A percentile compares a stretch with the other conserved stretches of the same genome.
These are phyloP conservation scores for Pyrenopolyporus hunteri DNA, from an alignment of 495 filamentous ascomycete species.

Conservation along the genomic window DNA sequence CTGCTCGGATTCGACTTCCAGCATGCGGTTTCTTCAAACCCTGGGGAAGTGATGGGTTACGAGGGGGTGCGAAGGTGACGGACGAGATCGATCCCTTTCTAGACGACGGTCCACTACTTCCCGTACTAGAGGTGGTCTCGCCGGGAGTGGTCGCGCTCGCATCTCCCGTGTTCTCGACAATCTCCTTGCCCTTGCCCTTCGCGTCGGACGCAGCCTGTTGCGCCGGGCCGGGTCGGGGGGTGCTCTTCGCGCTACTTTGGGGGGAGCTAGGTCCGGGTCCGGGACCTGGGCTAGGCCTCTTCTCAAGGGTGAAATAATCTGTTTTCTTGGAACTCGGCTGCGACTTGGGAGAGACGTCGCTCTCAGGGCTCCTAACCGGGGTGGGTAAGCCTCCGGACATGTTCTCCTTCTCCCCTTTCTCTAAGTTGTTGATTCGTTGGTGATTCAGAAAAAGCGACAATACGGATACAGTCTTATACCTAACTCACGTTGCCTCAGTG, in stretches of 20 bases:
- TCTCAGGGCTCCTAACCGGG: slow-evolving; percentile 46
- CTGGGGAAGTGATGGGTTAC: slow-evolving; percentile 53
- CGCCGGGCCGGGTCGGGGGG: slow-evolving; percentile 16
- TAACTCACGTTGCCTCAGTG: slow-evolving; percentile 50
- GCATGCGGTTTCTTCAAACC: slow-evolving; percentile 52
- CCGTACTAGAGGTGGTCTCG: slow-evolving; percentile 43
- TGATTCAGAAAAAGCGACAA: slow-evolving; percentile 15
- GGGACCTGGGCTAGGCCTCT: slow-evolving; percentile 25
- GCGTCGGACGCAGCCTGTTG: slow-evolving; percentile 18
- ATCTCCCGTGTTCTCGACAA: slow-evolving; percentile 37
- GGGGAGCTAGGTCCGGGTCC: slow-evolving; percentile 7
- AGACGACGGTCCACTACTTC: slow-evolving; percentile 45
- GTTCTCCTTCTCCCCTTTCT: slow-evolving; percentile 19
- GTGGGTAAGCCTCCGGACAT: slow-evolving; percentile 41
- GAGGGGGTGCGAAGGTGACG: slow-evolving; percentile 49
- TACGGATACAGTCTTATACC: slow-evolving; percentile 44
- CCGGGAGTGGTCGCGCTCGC: slow-evolving; percentile 42
- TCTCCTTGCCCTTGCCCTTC: slow-evolving; percentile 35
- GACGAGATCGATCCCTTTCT: slow-evolving; percentile 53
- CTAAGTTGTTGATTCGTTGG: background rate
- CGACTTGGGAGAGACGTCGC: slow-evolving; percentile 50
- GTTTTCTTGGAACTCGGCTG: slow-evolving; percentile 36
- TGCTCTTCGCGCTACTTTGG: slow-evolving; percentile 26
- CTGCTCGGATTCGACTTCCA: slow-evolving; percentile 48
- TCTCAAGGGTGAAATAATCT: slow-evolving; percentile 49